A percentile compares a stretch with the other conserved stretches of the same genome.
phyloP scores from a whole-genome alignment of 352 stramenopile genomes.

The Phytophthora colocasiae region DNA sequence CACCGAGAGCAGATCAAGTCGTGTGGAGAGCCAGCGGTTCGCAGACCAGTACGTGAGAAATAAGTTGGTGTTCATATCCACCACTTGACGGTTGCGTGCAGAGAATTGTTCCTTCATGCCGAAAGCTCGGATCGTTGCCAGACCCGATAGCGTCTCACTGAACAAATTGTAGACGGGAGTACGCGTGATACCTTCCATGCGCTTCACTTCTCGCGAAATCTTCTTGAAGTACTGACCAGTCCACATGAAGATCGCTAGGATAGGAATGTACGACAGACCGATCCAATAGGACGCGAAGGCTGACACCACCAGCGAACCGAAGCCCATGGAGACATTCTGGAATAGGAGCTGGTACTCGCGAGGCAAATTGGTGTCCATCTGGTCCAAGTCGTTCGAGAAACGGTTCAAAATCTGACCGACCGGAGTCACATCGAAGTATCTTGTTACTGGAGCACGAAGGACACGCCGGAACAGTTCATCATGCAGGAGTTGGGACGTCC shows the following conservation, averaged over 20 bases:
- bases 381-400: not conserved
- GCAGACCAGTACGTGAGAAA: not conserved
- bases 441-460: not conserved
- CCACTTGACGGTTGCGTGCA: not conserved
- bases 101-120: constrained; percentile 32
- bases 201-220: not conserved
- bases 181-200: constrained; percentile 1
- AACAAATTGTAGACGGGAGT: constrained; percentile 39
- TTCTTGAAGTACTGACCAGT: not conserved
- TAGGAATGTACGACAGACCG: not conserved
- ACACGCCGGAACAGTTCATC: not conserved
- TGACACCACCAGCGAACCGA: not conserved
- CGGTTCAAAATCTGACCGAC: constrained; percentile 1
- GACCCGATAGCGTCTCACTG: constrained; percentile 91
- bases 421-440: not conserved
- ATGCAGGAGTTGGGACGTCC: not conserved
- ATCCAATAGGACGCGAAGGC: not conserved
- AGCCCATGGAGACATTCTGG: not conserved
- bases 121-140: constrained; percentile 92
- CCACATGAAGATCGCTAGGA: constrained; percentile 1
- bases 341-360: not conserved
- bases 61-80: not conserved
- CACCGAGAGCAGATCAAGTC: not conserved
- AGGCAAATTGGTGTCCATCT: constrained; percentile 1
- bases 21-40: not conserved